Percentiles rank a stretch among this genome's conserved stretches.
phyloP scores from a whole-genome alignment of 768 basidiomycete species.

The Hypsizygus marmoreus region DNA sequence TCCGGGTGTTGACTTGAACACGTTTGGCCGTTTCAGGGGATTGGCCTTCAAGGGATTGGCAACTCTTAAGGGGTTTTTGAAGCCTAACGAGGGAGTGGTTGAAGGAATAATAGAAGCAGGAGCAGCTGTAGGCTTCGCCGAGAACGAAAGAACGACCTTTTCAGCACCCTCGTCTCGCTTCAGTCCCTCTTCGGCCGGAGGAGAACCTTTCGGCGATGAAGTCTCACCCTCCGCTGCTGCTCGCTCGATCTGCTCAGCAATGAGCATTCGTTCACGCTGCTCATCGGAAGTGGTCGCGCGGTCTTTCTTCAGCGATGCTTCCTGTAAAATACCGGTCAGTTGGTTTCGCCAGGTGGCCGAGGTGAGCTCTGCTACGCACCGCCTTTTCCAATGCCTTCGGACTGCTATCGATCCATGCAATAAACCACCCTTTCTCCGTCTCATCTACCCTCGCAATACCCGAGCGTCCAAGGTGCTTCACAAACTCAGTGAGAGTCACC shows the following conservation, averaged over 20 bases:
- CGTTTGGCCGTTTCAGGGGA: slow-evolving; percentile 73
- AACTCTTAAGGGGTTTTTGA: slow-evolving; percentile 69
- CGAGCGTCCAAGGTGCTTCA: slow-evolving; percentile 81
- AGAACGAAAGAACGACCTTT: slow-evolving; percentile 76
- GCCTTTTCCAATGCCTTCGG: slow-evolving; percentile 93
- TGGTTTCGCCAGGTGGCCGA: background rate
- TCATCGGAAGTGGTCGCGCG: slow-evolving; percentile 91
- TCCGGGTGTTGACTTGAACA: slow-evolving; percentile 59
- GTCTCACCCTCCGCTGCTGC: slow-evolving; percentile 56
- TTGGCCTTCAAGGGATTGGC: slow-evolving; percentile 68
- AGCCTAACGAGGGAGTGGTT: slow-evolving; percentile 37
- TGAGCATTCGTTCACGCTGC: slow-evolving; percentile 85
- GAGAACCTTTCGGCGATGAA: slow-evolving; percentile 35
- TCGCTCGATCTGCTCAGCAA: slow-evolving; percentile 92
- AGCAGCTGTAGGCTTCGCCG: slow-evolving; percentile 49
- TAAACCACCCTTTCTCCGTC: slow-evolving; percentile 98
- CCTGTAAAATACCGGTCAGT: slow-evolving; percentile 40
- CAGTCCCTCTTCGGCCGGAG: slow-evolving; percentile 56
- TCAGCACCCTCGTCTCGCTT: slow-evolving; percentile 73
- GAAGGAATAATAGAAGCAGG: slow-evolving; percentile 26
- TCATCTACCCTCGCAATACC: slow-evolving; percentile 94
- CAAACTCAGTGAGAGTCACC: slow-evolving; percentile 97
- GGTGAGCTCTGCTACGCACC: slow-evolving; percentile 40
- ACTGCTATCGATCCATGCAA: slow-evolving; percentile 96
- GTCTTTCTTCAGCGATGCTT: slow-evolving; percentile 90